Evolutionary conservation across 352 stramenopile genomes (phyloP).

Genomic region (Thalassiosira hispida): DNA sequence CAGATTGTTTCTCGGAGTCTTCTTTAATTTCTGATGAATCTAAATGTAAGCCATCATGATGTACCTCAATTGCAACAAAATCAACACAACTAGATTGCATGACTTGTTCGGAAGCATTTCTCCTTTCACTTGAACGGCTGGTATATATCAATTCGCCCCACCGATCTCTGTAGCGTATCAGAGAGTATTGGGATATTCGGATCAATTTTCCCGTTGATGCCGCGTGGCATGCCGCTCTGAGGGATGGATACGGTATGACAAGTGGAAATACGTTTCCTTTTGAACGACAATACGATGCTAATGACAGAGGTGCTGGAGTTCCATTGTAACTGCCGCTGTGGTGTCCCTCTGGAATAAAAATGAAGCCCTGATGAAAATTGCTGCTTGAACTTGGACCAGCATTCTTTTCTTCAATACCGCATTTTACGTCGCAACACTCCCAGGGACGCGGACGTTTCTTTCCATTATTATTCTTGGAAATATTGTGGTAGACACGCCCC

Average conservation of each 20-base stretch:
- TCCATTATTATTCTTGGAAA: slow-evolving; percentile 16
- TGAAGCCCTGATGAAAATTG: slow-evolving; percentile 41
- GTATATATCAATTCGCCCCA: slow-evolving; percentile 46
- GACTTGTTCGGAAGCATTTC: background rate
- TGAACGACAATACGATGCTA: slow-evolving; percentile 4
- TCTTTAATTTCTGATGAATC: slow-evolving; percentile 17
- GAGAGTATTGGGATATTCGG: slow-evolving; percentile 40
- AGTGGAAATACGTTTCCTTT: slow-evolving; percentile 28
- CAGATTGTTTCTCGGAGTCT: background rate
- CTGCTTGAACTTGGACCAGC: background rate
- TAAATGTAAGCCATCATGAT: slow-evolving; percentile 31
- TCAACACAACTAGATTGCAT: slow-evolving; percentile 1
- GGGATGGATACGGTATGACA: slow-evolving; percentile 35
- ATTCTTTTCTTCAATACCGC: background rate
- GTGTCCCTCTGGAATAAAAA: slow-evolving; percentile 36
- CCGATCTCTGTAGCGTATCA: slow-evolving; percentile 40
- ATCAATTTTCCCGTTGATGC: slow-evolving; percentile 26
- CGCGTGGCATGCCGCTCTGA: slow-evolving; percentile 33
- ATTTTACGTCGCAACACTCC: slow-evolving; percentile 11
- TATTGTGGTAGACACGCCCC: slow-evolving; percentile 24
- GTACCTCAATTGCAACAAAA: slow-evolving; percentile 41
- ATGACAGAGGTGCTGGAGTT: background rate
- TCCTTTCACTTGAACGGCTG: slow-evolving; percentile 6
- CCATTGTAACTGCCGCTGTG: background rate
- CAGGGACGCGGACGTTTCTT: slow-evolving; percentile 38